Base-by-base conservation (phyloP, 1,284 basidiomycete species). In the Trichosporon ovoides region DNA sequence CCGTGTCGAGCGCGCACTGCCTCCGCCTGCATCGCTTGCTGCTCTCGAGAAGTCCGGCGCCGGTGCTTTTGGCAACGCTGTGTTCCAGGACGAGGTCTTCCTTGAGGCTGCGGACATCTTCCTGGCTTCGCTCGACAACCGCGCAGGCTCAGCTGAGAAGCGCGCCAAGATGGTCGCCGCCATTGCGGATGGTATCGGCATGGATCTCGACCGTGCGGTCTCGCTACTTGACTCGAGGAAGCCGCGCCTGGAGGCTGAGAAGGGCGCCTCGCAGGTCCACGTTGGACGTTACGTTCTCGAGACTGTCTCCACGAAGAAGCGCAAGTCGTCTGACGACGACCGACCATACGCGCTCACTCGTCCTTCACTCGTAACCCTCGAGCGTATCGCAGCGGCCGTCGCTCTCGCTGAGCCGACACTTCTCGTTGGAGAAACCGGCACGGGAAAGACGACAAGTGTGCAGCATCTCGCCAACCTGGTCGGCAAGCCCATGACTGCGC, bases 381-480 rank as follows among this genome's bases (percentile, higher is more conserved):
- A 93, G 38, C 85, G 90, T 24, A 85, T 98, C 46, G 85, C 87
- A 0, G 87, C 85, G 12, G 84, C 88, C 0, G 81, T 94, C 35
- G 81, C 86, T 0, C 80, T 88, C 36, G 78, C 79, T 14, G 96
- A 99, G 72, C 93, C 96, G 0, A 81, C 95, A 1, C 82, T 99
- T 2, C 83, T 98, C 19, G 94, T 95, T 0, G 96, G 96, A 56
- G 96, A 99, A 80, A 99, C 96, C 0, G 96, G 96, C 40, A 99
- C 96, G 1, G 96, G 96, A 35, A 99, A 99, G 78, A 99, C 96
- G 2, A 96, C 93, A 43, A 83, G 87, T 3, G 85, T 98, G 18
- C 91, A 93, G 20, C 86, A 96, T 66, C 82, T 98, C 20, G 89
- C 96, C 19, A 82, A 85, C 4, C 78, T 90, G n/a, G 82, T 96